phyloP scores from a whole-genome alignment of 306 rosid species.

The Quercus dentata region DNA sequence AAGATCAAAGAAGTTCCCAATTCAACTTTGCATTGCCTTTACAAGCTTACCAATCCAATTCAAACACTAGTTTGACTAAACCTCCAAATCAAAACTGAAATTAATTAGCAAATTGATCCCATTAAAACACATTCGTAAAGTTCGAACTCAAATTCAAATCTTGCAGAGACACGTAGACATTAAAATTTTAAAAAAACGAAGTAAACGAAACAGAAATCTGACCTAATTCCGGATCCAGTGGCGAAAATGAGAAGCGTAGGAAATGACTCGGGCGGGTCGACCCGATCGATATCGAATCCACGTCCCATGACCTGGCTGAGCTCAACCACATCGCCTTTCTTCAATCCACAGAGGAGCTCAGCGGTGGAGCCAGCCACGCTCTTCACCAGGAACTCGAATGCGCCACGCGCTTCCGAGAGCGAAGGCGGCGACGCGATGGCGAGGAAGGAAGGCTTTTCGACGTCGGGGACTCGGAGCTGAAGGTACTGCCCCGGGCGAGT shows the following conservation, averaged over 20 bases:
- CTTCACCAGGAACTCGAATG: slow-evolving; percentile 82
- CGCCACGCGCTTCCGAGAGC: slow-evolving; percentile 46
- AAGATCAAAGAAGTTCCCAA: not conserved
- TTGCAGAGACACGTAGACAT: not conserved
- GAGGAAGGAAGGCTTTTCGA: slow-evolving; percentile 62
- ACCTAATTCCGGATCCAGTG: slow-evolving; percentile 97
- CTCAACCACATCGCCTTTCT: slow-evolving; percentile 86
- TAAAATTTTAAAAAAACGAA: not conserved
- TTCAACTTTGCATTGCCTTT: not conserved
- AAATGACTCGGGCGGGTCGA: slow-evolving; percentile 66
- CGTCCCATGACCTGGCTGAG: slow-evolving; percentile 74
- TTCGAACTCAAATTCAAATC: not conserved
- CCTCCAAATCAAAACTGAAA: too few relatives aligned
- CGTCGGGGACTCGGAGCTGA: slow-evolving; percentile 66
- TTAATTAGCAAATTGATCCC: too few relatives aligned
- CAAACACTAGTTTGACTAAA: not conserved
- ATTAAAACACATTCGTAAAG: not conserved
- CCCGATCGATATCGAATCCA: slow-evolving; percentile 64
- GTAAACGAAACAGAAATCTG: not conserved
- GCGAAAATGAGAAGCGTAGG: slow-evolving; percentile 70
- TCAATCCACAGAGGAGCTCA: slow-evolving; percentile 71
- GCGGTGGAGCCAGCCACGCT: slow-evolving; percentile 82
- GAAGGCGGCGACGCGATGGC: slow-evolving; percentile 94
- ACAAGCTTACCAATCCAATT: not conserved
- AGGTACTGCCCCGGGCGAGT: slow-evolving; percentile 87